Conservation (phyloP, 768 basidiomycete species). For the Podaxis sp. region DNA sequence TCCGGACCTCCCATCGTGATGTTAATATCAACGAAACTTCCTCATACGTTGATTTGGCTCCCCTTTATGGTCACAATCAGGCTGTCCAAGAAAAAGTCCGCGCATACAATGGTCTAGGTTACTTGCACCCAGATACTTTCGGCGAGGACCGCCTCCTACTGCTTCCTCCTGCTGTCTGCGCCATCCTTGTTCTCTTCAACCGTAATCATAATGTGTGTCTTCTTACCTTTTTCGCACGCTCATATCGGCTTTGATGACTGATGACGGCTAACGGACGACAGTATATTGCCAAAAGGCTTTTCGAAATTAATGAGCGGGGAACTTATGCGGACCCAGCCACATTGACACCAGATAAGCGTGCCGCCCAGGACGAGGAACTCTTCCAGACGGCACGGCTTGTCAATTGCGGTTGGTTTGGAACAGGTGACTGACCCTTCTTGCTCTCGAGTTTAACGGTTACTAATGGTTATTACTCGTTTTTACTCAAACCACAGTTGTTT, state of each 20-base stretch:
- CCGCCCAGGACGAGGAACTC: constrained; percentile 69
- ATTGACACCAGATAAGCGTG: constrained; percentile 36
- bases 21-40: constrained; percentile 79
- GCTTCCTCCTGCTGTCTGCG: constrained; percentile 76
- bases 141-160: constrained; percentile 76
- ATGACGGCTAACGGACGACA: constrained; percentile 25
- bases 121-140: constrained; percentile 68
- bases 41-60: constrained; percentile 82
- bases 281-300: constrained; percentile 77
- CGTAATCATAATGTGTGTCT: constrained; percentile 81
- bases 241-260: not conserved
- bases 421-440: constrained; percentile 29
- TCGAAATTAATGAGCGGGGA: constrained; percentile 79
- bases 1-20: constrained; percentile 73
- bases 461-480: constrained; percentile 1
- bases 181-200: constrained; percentile 80
- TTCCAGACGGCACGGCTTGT: constrained; percentile 80
- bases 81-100: constrained; percentile 56
- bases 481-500: constrained; percentile 43
- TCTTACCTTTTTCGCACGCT: not conserved
- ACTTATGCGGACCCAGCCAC: constrained; percentile 55
- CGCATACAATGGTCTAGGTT: constrained; percentile 60
- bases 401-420: constrained; percentile 80
- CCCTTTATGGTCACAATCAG: constrained; percentile 77
- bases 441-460: not conserved